Evolutionary conservation across 108 stramenopile genomes (phyloP).

Genomic region (Nitzschia palea): DNA sequence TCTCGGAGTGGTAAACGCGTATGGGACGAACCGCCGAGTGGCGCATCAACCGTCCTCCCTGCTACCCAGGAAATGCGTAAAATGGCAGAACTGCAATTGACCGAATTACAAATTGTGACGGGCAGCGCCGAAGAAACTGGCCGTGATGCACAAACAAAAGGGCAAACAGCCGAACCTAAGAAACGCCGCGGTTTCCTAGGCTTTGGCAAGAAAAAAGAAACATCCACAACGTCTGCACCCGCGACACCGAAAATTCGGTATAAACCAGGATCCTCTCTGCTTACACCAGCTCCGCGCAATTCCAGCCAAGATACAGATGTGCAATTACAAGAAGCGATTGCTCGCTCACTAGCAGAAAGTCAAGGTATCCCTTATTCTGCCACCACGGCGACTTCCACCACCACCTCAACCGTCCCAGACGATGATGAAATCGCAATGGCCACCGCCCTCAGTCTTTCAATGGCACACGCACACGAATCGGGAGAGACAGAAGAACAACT

Average conservation of each 20-base stretch:
- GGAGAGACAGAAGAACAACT: slow-evolving; percentile 26
- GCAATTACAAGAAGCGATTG: slow-evolving; percentile 31
- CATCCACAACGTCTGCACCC: neutral
- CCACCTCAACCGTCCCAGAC: slow-evolving; percentile 15
- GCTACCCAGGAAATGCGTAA: slow-evolving; percentile 58
- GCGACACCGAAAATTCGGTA: slow-evolving; percentile 18
- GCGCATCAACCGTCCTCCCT: slow-evolving; percentile 61
- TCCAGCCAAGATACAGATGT: slow-evolving; percentile 1
- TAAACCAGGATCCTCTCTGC: slow-evolving; percentile 21
- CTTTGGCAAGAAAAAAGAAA: slow-evolving; percentile 14
- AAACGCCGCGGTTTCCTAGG: neutral
- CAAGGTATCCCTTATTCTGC: slow-evolving; percentile 1
- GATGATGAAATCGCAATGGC: slow-evolving; percentile 48
- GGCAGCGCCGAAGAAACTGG: neutral
- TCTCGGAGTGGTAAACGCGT: slow-evolving; percentile 57
- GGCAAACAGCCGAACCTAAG: neutral
- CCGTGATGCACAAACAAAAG: neutral
- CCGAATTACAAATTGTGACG: slow-evolving; percentile 48
- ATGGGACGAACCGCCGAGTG: slow-evolving; percentile 85
- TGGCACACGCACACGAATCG: slow-evolving; percentile 30
- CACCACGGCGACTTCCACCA: neutral
- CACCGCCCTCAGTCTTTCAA: slow-evolving; percentile 50
- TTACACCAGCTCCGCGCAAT: too few species aligned
- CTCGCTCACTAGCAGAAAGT: slow-evolving; percentile 21
- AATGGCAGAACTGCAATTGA: slow-evolving; percentile 64